These are phyloP conservation scores for Phaffomyces thermotolerans DNA, from an alignment of 805 yeast species.

Conservation along the genomic window DNA sequence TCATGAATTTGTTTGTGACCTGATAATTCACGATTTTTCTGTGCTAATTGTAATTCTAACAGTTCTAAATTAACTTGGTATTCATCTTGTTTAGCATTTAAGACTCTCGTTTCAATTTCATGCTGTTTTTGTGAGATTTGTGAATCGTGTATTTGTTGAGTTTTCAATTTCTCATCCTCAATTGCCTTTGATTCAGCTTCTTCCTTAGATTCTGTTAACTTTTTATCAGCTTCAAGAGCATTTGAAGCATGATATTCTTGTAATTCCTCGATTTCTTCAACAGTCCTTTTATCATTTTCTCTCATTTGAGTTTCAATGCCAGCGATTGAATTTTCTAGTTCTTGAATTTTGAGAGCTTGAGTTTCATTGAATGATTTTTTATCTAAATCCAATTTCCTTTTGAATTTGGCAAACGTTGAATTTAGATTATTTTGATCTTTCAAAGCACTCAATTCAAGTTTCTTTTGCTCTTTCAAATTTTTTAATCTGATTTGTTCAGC, in stretches of 20 bases:
- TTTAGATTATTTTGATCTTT: conserved; percentile 21
- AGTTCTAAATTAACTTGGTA: conserved; percentile 19
- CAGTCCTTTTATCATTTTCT: conserved; percentile 16
- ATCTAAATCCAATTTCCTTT: conserved; percentile 21
- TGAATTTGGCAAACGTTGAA: conserved; percentile 21
- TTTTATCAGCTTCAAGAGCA: conserved; percentile 15
- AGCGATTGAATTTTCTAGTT: conserved; percentile 18
- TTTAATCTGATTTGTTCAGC: conserved; percentile 18
- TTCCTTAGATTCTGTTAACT: conserved; percentile 15
- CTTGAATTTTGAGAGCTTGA: conserved; percentile 14
- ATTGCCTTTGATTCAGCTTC: conserved; percentile 12
- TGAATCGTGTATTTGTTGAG: conserved; percentile 14
- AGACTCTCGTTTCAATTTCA: conserved; percentile 20
- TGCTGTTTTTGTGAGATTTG: conserved; percentile 18
- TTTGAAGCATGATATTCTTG: conserved; percentile 10
- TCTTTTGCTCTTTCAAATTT: conserved; percentile 21
- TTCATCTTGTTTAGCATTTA: conserved; percentile 23
- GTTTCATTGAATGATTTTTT: conserved; percentile 13
- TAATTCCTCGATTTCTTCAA: conserved; percentile 16
- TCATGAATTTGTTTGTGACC: conserved; percentile 14
- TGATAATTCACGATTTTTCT: conserved; percentile 19
- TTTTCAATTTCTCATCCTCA: conserved; percentile 12
- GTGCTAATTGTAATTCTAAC: conserved; percentile 18
- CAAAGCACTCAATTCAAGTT: conserved; percentile 19
- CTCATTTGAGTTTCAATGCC: conserved; percentile 16